Evolutionary conservation across 345 rosid species (phyloP), one percentile per base, ranked within the genome.

Genomic region (Acer campestre): DNA sequence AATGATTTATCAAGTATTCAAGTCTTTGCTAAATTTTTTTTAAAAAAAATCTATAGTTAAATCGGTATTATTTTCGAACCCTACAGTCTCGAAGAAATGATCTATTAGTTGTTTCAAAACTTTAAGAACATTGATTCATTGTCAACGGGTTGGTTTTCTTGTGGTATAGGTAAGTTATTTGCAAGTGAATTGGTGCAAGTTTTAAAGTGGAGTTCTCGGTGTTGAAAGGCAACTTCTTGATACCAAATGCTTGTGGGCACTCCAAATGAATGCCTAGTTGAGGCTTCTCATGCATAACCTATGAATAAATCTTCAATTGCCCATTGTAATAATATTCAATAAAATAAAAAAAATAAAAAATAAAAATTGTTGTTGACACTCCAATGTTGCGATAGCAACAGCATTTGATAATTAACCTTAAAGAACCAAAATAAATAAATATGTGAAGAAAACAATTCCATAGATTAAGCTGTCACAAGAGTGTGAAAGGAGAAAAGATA

Each of bases 231-330:
- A 61, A 40, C 23, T 40, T 38, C 20, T 44, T 17, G 29, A 23
- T 14, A 42, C 16, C 40, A 16, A 73, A 23, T 61, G 22, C n/a
- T 9, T 40, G 76, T 61, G 16, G 14, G n/a, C 66, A 16, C 66
- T 56, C 23, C 16, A 31, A 53, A 55, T 70, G 44, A 73, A 42
- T 40, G 6, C 7, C 6, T 3, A 59, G 22, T 14, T 42, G 13
- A 20, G 67, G 67, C 22, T 44, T 49, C 61, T 17, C 48, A 56
- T 38, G 23, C 73, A 70, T 18, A 25, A 18, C 49, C 20, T 11
- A 53, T 58, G 27, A n/a, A 56, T 56, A 56, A 71, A 6, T 56
- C 51, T 71, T 58, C 66, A 38, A 71, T 59, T 59, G 64, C n/a
- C 18, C 29, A 44, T 61, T 61, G 68, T 62, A 62, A 25, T 62